Conservation (phyloP, 805 yeast genomes). For the Grigorovia transvaalensis region DNA sequence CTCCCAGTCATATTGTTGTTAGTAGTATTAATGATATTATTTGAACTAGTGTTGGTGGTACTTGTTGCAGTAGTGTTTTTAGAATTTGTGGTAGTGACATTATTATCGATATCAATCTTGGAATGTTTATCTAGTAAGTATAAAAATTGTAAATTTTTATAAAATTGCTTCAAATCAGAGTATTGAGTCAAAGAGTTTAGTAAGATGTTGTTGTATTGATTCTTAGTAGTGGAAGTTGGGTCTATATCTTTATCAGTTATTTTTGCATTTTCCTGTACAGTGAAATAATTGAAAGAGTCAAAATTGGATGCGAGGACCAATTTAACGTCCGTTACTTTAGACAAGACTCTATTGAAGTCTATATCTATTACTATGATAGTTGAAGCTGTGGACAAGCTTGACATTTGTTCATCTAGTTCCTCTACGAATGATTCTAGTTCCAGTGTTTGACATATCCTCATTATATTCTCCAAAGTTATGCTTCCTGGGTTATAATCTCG, state of each 20-base stretch:
- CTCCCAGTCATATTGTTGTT: not conserved
- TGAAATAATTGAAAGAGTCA: constrained; percentile 28
- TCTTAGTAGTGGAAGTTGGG: not conserved
- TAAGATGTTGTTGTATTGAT: constrained; percentile 17
- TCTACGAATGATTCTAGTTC: constrained; percentile 28
- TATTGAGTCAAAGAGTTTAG: constrained; percentile 22
- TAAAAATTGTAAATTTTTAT: constrained; percentile 25
- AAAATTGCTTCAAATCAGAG: constrained; percentile 23
- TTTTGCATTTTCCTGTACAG: not conserved
- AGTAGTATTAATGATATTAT: not conserved
- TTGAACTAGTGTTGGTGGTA: not conserved
- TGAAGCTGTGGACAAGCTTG: constrained; percentile 29
- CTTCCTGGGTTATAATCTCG: constrained; percentile 27
- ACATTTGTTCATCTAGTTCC: constrained; percentile 17
- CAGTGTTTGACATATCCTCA: constrained; percentile 26
- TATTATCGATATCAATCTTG: constrained; percentile 19
- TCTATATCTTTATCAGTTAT: not conserved
- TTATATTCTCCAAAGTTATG: constrained; percentile 24
- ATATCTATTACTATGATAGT: constrained; percentile 30
- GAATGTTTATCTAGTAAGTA: constrained; percentile 26
- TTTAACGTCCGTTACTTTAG: constrained; percentile 26
- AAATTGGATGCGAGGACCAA: constrained; percentile 29
- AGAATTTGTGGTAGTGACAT: constrained; percentile 6
- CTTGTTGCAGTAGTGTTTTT: constrained; percentile 1
- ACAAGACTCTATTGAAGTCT: constrained; percentile 21